Evolutionary conservation across 352 stramenopile genomes (phyloP), one percentile per base, ranked within the genome.

Genomic region (Phytophthora ramorum): DNA sequence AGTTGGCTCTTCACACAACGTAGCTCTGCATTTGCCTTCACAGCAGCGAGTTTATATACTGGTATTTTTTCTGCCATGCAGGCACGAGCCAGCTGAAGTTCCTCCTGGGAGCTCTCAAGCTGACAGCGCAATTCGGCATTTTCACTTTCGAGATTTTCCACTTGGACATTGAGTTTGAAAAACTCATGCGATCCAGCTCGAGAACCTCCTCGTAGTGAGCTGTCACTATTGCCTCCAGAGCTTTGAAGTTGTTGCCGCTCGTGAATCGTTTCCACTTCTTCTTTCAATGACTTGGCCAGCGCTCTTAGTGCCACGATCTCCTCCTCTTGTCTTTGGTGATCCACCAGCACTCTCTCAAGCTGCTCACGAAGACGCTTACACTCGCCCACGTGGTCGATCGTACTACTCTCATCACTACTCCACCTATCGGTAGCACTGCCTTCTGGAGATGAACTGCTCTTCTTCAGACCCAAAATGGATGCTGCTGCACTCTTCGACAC

Each of bases 261-360:
- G 8, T 82, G 73, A 40, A 83, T 85, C 7, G 35, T 26, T 51
- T 89, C 73, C 7, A 89, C 82, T 41, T 91, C 78, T 35, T 78
- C 68, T 58, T 85, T 87, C 4, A 91, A 54, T 1, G 79, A 83
- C 38, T 66, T 76, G 12, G 80, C 82, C 7, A 91, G 56, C 13
- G 79, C 78, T 51, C 80, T 75, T 10, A 91, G 40, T 9, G 76
- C 82, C 6, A 87, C 74, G 37, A 91, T 82, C 58, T 89, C 82
- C 22, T 91, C 80, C 44, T 79, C 69, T 62, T 89, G 80, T 20
- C 74, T 71, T 38, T 82, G 61, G n/a, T 85, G 75, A 38, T 87
- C 70, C 0, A 63, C 40, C 20, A 89, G 49, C 7, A 82, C 72
- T 24, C 70, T 68, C 55, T 88, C 67, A 6, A 91, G 51, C 37